These are phyloP conservation scores for Acanthamoeba culbertsoni DNA, from an alignment of 208 protist species.

Conservation along the genomic window DNA sequence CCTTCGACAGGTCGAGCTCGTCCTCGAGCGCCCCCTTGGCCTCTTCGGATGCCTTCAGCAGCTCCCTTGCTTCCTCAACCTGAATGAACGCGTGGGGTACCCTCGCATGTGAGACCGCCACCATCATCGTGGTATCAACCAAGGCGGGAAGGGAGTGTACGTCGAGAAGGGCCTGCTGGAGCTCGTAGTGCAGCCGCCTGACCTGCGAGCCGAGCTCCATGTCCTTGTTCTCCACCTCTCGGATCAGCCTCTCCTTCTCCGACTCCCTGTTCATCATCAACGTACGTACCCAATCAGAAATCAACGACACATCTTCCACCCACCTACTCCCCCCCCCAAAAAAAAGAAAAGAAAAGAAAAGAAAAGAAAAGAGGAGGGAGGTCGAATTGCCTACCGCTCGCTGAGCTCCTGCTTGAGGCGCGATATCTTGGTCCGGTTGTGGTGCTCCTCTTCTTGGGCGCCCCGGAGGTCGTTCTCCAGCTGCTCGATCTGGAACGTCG, in stretches of 20 bases:
- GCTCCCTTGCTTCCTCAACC: not conserved
- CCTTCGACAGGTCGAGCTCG: not conserved
- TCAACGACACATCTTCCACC: too few species aligned
- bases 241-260: not conserved
- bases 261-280: conserved; percentile 14
- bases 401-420: conserved; percentile 2
- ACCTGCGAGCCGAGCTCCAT: conserved; percentile 23
- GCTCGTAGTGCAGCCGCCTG: conserved; percentile 10
- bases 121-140: not conserved
- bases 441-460: conserved; percentile 30
- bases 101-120: not conserved
- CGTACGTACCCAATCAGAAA: too few species aligned
- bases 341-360: too few species aligned
- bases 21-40: not conserved
- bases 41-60: not conserved
- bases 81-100: too few species aligned
- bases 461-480: conserved; percentile 51
- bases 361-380: not conserved
- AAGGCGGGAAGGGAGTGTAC: not conserved
- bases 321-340: too few species aligned
- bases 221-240: conserved; percentile 11
- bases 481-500: conserved; percentile 33
- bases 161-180: not conserved
- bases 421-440: not conserved
- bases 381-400: not conserved